Evolutionary conservation across 495 filamentous ascomycete species (phyloP), one percentile per base, ranked within the genome.

Genomic region (Neurospora sp.): DNA sequence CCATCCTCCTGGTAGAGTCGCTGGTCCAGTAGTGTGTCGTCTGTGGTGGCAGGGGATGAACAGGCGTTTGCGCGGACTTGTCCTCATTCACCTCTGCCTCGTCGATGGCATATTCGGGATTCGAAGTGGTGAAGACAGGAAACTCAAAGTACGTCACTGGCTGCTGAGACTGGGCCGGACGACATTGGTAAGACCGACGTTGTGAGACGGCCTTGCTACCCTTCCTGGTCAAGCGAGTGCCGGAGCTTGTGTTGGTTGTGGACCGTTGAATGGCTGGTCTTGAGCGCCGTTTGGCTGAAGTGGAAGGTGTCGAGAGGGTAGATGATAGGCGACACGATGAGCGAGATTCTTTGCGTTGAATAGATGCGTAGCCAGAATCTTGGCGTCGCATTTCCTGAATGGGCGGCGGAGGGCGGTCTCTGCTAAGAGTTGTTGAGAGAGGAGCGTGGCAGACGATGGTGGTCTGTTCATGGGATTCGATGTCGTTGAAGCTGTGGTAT

Each of bases 1-100:
- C 87, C 7, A 87, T 78, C 18, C 86, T 76, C 11, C 87, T 82
- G 5, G 86, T 87, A 48, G 81, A 80, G 73, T 87, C 86, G 71
- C 84, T 87, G 4, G 85, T 87, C 86, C 86, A 88, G 75, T 88
- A 88, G 69, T 86, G 85, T 2, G 83, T 84, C n/a, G 86, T 88
- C 68, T 86, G 82, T 22, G 87, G 87, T 5, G 85, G 86, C 0
- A 80, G 77, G 35, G 78, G 78, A 40, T 81, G 77, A 3, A 76
- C 48, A 0, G 72, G 71, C 2, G 74, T 69, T 42, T 81, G 76
- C 27, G 27, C 53, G 9, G 74, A 59, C 8, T 35, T 69, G 39
- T 71, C 70, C 1, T 40, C 22, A 53, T 70, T 68, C 48, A 22
- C 46, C 35, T 75, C 76, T 38, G 73, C 71, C 68, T 72, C 74